Evolutionary conservation across 805 yeast genomes (phyloP), one percentile per base, ranked within the genome.

Genomic region (Cyberlindnera americana): DNA sequence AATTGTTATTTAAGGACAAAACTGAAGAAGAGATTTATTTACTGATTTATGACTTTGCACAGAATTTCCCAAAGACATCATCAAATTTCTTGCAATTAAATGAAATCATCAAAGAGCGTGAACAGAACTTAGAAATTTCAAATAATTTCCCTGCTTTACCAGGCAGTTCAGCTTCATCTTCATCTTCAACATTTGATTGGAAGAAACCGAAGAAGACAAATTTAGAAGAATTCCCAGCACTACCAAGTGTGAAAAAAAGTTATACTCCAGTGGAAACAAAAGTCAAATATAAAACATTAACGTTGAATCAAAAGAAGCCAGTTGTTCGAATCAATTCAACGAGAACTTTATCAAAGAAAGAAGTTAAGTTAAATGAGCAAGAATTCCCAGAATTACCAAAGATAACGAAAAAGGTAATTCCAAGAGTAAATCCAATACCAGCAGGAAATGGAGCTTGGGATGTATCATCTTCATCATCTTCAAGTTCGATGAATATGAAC

Each of bases 1-100:
- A 64, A 27, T 53, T 61, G 1, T 53, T 86, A 10, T 84, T 86
- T 49, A 56, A 52, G 0, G 46, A 52, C 3, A 53, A 46, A 9
- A 37, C 57, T 0, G 57, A 66, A 44, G 72, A 73, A 6, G 89
- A 86, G 41, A 58, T 81, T 13, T 65, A 71, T 41, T 57, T 83
- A 6, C 60, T 87, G 33, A 45, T 86, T 6, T 71, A 70, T 39
- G 91, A 84, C 47, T 64, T 82, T 37, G 63, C 80, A 4, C 83
- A 81, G 46, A 57, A 81, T 3, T 75, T 72, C 48, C 71, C 80
- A 1, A 52, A 62, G 14, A 60, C 61, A n/a, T 70, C 82, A 0
- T 52, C 62, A 1, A 70, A 73, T 41, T 62, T 66, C 28, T 65
- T 62, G 29, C 71, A 69, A 38, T 53, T 74, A 8, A 23, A 46